A percentile compares a stretch with the other conserved stretches of the same genome.
These are phyloP conservation scores for Trichothecium sympodiale DNA, from an alignment of 2,329 filamentous ascomycete genomes.

Conservation along the genomic window DNA sequence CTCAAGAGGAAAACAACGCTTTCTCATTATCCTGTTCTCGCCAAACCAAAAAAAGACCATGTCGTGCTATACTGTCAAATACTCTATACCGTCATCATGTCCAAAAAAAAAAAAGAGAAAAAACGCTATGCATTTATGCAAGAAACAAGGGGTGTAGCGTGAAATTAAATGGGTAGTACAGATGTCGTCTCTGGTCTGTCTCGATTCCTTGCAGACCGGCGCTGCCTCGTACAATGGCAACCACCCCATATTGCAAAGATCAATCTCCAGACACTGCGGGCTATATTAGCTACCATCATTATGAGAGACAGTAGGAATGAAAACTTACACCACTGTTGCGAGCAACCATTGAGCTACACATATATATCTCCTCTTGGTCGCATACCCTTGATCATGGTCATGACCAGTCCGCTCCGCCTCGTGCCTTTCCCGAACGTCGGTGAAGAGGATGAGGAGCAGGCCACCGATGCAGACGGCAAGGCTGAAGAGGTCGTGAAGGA, in stretches of 20 bases:
- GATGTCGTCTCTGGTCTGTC: neutral
- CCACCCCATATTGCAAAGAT: constrained; percentile 12
- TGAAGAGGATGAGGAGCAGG: constrained; percentile 21
- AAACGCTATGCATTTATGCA: neutral
- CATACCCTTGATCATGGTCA: constrained; percentile 2
- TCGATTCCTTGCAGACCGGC: neutral
- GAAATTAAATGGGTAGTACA: neutral
- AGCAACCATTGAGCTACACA: constrained; percentile 6
- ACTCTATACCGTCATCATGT: no score
- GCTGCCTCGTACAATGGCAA: constrained; percentile 1
- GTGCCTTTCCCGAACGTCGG: constrained; percentile 7
- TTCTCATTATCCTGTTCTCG: no score
- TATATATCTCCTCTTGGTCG: constrained; percentile 2
- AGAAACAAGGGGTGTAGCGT: neutral
- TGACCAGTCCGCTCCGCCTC: neutral
- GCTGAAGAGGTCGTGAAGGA: constrained; percentile 21
- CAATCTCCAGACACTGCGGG: constrained; percentile 13
- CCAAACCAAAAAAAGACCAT: no score
- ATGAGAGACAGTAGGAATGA: neutral
- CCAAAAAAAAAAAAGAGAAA: neutral
- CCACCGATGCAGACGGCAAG: constrained; percentile 21
- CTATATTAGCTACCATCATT: neutral
- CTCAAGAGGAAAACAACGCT: no score
- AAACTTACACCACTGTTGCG: constrained; percentile 13
- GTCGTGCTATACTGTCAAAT: no score